Base-by-base conservation (phyloP, 352 stramenopile species). In the Albugo candida region DNA sequence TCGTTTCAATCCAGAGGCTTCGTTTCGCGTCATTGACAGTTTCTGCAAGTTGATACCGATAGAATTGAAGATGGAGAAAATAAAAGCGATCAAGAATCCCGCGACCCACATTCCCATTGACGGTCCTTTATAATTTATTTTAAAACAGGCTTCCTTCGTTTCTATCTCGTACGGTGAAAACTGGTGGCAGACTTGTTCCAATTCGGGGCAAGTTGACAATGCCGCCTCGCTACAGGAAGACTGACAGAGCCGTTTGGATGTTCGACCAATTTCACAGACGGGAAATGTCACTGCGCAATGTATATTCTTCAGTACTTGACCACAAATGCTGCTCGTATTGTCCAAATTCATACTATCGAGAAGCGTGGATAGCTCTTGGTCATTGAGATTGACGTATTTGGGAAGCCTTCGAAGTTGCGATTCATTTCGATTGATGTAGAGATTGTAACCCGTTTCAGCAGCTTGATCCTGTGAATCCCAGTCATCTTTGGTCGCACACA, bases 21-120 rank as follows among this genome's bases (percentile, higher is more conserved):
- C 71, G 51, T 93, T 83, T 39, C 66, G 65, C 17, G 74, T 60
- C 68, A 94, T 86, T 10, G 67, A 86, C 13, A 93, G 65, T 62
- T 94, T 94, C 63, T 94, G 82, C 36, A 94, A 51, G 53, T 94
- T 94, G 45, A 94, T 85, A n/a, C 74, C 82, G 24, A 94, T 60
- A 41, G 81, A 91, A 51, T 89, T 91, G 46, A 92, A 68, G 19
- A 93, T 65, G 11, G 74, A 91, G 53, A 94, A 92, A 21, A 87
- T 59, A 20, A 93, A 70, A 41, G 75, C 83, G 55, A 93, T 87
- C 45, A 77, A 70, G 49, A 92, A 88, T 13, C 78, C 80, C 0
- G 82, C 72, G 40, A 86, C 69, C 79, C 79, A 92, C 72, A 89
- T 84, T 39, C 72, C 75, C 13, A 88, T 61, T 0, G 72, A 63